A percentile compares a stretch with the other conserved stretches of the same genome.
Evolutionary conservation across 148 eudicot genomes (phyloP).

Genomic region (Chenopodium quinoa): DNA sequence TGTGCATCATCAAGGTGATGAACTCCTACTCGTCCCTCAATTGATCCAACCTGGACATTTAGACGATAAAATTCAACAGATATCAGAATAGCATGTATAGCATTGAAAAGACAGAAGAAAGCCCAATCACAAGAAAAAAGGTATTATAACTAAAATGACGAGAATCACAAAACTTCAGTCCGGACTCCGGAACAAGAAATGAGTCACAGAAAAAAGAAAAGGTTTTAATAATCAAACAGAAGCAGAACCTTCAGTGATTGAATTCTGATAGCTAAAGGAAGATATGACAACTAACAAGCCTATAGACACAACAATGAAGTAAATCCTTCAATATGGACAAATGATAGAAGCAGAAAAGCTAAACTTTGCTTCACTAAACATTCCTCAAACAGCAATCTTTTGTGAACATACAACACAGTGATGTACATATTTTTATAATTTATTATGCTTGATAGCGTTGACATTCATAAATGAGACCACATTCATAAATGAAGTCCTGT

Average conservation of each 20-base stretch:
- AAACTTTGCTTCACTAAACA: background rate
- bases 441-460: background rate
- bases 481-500: background rate
- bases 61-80: constrained; percentile 10
- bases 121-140: background rate
- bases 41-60: constrained; percentile 75
- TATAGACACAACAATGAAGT: background rate
- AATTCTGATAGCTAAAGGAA: background rate
- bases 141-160: background rate
- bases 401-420: background rate
- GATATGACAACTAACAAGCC: background rate
- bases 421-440: background rate
- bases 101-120: background rate
- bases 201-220: background rate
- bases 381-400: background rate
- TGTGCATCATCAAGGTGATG: constrained; percentile 96
- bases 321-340: background rate
- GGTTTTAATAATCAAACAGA: background rate
- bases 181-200: background rate
- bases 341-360: background rate
- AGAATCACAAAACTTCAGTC: background rate
- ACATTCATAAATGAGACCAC: background rate
- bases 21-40: constrained; percentile 96
- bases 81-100: background rate
- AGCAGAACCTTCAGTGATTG: background rate